phyloP scores from a whole-genome alignment of 164 flowering plant species.

The Magnolia sinica region DNA sequence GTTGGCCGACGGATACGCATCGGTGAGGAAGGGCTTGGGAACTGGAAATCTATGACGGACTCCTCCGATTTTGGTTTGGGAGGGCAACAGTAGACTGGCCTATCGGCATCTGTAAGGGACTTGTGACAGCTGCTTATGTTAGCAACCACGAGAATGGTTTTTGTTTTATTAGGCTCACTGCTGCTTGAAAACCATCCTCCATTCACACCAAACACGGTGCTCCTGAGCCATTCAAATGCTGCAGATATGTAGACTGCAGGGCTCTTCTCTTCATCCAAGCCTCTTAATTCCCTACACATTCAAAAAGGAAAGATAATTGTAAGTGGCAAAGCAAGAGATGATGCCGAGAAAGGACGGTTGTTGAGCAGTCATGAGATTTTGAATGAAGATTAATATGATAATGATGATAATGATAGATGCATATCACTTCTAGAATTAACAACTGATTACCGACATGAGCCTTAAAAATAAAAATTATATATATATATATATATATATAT shows the following conservation, averaged over 20 bases:
- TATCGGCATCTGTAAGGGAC: constrained; percentile 9
- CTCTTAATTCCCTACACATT: background rate
- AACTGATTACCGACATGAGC: too few relatives aligned
- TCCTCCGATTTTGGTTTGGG: constrained; percentile 29
- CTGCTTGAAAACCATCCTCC: background rate
- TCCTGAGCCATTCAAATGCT: constrained; percentile 8
- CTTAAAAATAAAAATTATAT: too few relatives aligned
- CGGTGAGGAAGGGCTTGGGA: constrained; percentile 28
- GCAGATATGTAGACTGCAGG: background rate
- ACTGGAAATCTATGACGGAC: constrained; percentile 40
- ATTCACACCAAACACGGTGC: background rate
- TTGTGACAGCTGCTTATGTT: constrained; percentile 19
- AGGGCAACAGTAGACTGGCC: constrained; percentile 49
- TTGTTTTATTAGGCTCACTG: background rate
- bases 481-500: too few relatives aligned
- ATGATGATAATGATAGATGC: background rate
- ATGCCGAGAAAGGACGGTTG: background rate
- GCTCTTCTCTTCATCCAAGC: background rate
- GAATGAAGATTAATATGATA: background rate
- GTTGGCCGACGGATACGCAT: constrained; percentile 59
- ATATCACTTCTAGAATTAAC: too few relatives aligned
- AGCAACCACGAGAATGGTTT: constrained; percentile 8
- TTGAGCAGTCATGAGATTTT: background rate
- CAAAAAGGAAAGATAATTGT: background rate
- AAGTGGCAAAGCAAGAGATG: background rate